Evolutionary conservation across 2,329 filamentous ascomycete genomes (phyloP).

Genomic region (Zopfia rhizophila): DNA sequence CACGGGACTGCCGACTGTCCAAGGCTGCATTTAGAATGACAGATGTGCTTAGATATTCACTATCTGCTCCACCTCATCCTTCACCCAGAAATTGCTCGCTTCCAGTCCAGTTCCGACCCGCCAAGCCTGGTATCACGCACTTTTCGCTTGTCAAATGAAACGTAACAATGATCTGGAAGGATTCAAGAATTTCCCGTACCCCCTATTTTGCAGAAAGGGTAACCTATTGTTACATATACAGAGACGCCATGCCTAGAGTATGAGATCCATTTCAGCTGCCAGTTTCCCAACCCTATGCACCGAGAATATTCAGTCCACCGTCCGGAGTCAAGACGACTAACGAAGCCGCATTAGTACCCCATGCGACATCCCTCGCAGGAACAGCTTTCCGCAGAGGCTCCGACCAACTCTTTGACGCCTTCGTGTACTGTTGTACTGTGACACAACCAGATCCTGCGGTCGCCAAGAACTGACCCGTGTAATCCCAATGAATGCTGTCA

Average conservation of each 20-base stretch:
- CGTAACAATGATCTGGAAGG: slow-evolving; percentile 19
- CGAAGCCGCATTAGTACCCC: slow-evolving; percentile 79
- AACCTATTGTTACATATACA: slow-evolving; percentile 36
- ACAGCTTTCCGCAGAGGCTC: slow-evolving; percentile 83
- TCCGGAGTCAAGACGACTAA: slow-evolving; percentile 79
- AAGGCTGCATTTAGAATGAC: too few species aligned
- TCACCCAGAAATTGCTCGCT: too few species aligned
- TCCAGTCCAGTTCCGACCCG: slow-evolving; percentile 4
- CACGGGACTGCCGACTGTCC: too few species aligned
- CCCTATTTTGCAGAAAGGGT: slow-evolving; percentile 20
- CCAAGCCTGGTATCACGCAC: slow-evolving; percentile 11
- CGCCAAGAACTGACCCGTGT: slow-evolving; percentile 91
- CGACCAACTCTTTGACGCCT: slow-evolving; percentile 87
- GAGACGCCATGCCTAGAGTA: slow-evolving; percentile 19
- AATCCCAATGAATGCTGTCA: slow-evolving; percentile 86
- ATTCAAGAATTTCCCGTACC: slow-evolving; percentile 18
- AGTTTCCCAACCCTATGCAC: slow-evolving; percentile 40
- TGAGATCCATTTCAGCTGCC: slow-evolving; percentile 9
- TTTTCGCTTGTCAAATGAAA: slow-evolving; percentile 19
- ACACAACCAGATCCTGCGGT: slow-evolving; percentile 82
- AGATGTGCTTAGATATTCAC: too few species aligned
- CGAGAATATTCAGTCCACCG: slow-evolving; percentile 78
- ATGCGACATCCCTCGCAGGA: slow-evolving; percentile 76
- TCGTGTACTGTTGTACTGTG: slow-evolving; percentile 89
- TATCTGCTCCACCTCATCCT: too few species aligned